Conservation (phyloP, 441 rosid genomes). For the Gossypium davidsonii region DNA sequence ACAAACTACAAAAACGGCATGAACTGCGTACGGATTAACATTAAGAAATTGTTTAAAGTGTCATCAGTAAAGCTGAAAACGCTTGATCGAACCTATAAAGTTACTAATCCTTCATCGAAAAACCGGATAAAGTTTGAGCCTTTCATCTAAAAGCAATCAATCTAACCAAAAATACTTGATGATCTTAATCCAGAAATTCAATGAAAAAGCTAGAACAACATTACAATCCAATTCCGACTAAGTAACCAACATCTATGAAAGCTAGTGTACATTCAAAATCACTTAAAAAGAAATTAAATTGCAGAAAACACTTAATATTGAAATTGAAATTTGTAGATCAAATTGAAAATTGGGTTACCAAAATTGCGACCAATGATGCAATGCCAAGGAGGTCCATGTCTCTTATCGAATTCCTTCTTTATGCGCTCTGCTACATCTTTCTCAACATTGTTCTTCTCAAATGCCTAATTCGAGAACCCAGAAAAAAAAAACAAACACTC, state of each 20-base stretch:
- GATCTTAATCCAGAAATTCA: too few species aligned
- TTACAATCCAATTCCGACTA: neutral
- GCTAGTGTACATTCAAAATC: neutral
- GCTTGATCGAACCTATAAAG: neutral
- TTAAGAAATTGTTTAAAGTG: neutral
- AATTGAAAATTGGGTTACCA: constrained; percentile 36
- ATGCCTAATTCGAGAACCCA: constrained; percentile 43
- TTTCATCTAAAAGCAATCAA: neutral
- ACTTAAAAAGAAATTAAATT: too few species aligned
- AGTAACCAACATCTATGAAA: neutral
- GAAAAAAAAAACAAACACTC: neutral
- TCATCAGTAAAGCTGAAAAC: neutral
- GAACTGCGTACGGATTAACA: neutral
- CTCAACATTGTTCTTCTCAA: constrained; percentile 76
- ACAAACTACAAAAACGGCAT: neutral
- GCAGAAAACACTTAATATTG: too few species aligned
- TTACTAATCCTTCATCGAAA: neutral
- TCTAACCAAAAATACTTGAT: neutral
- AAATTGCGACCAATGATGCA: constrained; percentile 99
- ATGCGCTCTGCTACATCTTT: constrained; percentile 95
- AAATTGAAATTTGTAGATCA: too few species aligned
- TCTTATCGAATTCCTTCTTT: constrained; percentile 94
- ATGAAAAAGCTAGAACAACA: neutral
- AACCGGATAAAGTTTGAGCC: neutral
- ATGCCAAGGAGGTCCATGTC: constrained; percentile 97